Evolutionary conservation across 805 yeast genomes (phyloP).

Genomic region (Candida cerambycidarum): DNA sequence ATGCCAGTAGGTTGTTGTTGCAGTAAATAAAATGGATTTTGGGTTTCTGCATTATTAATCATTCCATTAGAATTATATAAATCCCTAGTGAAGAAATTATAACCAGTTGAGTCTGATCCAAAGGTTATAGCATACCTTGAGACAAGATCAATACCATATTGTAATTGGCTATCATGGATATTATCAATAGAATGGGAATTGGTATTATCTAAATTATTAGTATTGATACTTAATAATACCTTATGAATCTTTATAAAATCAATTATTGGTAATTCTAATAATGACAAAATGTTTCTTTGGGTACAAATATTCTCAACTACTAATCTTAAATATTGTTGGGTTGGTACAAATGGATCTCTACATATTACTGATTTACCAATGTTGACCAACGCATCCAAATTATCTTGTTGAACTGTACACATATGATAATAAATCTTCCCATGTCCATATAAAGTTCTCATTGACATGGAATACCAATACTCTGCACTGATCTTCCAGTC

Average conservation of each 20-base stretch:
- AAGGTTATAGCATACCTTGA: constrained; percentile 64
- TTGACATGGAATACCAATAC: constrained; percentile 76
- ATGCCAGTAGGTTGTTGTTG: constrained; percentile 21
- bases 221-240: constrained; percentile 59
- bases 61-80: constrained; percentile 35
- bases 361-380: constrained; percentile 78
- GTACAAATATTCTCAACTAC: constrained; percentile 77
- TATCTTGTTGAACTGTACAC: constrained; percentile 81
- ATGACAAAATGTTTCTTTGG: constrained; percentile 58
- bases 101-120: constrained; percentile 65
- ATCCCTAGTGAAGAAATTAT: constrained; percentile 56
- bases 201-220: constrained; percentile 11
- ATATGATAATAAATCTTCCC: constrained; percentile 86
- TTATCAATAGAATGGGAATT: constrained; percentile 22
- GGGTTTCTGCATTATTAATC: constrained; percentile 28
- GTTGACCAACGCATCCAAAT: constrained; percentile 74
- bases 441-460: constrained; percentile 74
- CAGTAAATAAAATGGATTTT: constrained; percentile 33
- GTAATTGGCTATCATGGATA: constrained; percentile 46
- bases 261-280: constrained; percentile 58
- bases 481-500: constrained; percentile 86
- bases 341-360: constrained; percentile 81
- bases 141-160: constrained; percentile 59
- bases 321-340: constrained; percentile 71
- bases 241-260: constrained; percentile 68